These are phyloP conservation scores for Suhomyces chickasaworum DNA, from an alignment of 1,139 yeast genomes.

Conservation along the genomic window DNA sequence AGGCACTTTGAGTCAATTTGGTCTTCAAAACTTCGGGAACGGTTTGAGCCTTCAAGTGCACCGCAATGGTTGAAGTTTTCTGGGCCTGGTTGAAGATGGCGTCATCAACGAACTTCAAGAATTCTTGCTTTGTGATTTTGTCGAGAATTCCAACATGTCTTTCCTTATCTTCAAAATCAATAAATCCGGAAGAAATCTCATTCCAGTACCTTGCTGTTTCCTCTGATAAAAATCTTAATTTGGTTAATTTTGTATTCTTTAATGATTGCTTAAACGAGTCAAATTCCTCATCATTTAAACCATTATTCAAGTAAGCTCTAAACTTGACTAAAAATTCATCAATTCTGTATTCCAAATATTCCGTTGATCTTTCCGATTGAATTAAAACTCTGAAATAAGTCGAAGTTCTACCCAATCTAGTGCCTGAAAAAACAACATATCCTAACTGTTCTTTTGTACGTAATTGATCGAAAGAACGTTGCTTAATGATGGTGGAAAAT, in stretches of 20 bases:
- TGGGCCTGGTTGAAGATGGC: slow-evolving; percentile 34
- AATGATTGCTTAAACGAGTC: slow-evolving; percentile 69
- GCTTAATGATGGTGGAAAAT: slow-evolving; percentile 70
- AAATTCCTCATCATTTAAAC: slow-evolving; percentile 63
- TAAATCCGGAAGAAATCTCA: slow-evolving; percentile 71
- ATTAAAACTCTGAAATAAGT: slow-evolving; percentile 77
- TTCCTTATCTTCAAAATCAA: slow-evolving; percentile 64
- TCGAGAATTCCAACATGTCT: slow-evolving; percentile 60
- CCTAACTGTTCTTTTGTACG: slow-evolving; percentile 94
- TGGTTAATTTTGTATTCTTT: slow-evolving; percentile 64
- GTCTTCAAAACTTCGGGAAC: slow-evolving; percentile 28
- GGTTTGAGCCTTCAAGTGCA: slow-evolving; percentile 69
- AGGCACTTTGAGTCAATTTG: slow-evolving; percentile 31
- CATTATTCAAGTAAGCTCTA: slow-evolving; percentile 36
- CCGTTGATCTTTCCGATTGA: slow-evolving; percentile 81
- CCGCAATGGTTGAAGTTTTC: slow-evolving; percentile 52
- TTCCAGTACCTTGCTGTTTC: slow-evolving; percentile 70
- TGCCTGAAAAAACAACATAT: slow-evolving; percentile 83
- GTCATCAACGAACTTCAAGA: slow-evolving; percentile 54
- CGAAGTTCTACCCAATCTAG: slow-evolving; percentile 67
- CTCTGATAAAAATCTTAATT: slow-evolving; percentile 74
- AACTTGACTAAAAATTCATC: slow-evolving; percentile 57
- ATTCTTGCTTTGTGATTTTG: slow-evolving; percentile 55
- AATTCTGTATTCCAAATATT: slow-evolving; percentile 76
- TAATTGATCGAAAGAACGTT: slow-evolving; percentile 86